Evolutionary conservation across 495 filamentous ascomycete genomes (phyloP).

Genomic region (Gamarada debralockiae): DNA sequence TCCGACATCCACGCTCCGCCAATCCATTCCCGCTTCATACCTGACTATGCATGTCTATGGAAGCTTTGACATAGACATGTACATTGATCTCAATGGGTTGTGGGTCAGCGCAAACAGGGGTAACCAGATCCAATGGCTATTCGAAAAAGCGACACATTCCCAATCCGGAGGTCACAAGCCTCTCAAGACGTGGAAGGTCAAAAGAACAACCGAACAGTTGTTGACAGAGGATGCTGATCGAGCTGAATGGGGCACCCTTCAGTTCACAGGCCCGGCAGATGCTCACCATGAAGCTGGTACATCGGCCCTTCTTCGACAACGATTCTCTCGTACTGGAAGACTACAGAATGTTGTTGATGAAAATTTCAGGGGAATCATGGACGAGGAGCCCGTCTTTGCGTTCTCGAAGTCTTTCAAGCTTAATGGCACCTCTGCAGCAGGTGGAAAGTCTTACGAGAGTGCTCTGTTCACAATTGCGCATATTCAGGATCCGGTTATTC

Average conservation of each 20-base stretch:
- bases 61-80: conserved; percentile 70
- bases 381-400: conserved; percentile 86
- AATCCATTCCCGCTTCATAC: conserved; percentile 88
- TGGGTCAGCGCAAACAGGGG: conserved; percentile 78
- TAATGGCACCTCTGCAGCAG: conserved; percentile 24
- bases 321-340: conserved; percentile 66
- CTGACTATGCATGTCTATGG: conserved; percentile 72
- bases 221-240: conserved; percentile 74
- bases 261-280: conserved; percentile 68
- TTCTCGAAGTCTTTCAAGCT: conserved; percentile 77
- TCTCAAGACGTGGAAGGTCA: conserved; percentile 58
- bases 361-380: conserved; percentile 66
- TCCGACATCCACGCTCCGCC: conserved; percentile 83
- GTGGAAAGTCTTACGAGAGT: conserved; percentile 37
- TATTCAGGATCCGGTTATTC: conserved; percentile 78
- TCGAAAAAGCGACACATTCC: conserved; percentile 35
- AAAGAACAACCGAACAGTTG: conserved; percentile 58
- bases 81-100: conserved; percentile 84
- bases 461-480: conserved; percentile 81
- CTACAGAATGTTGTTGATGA: conserved; percentile 61
- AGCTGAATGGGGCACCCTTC: conserved; percentile 85
- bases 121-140: conserved; percentile 66
- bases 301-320: conserved; percentile 61
- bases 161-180: neutral
- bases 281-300: conserved; percentile 64